phyloP scores from a whole-genome alignment of 306 rosid species.

The Clitoria ternatea region DNA sequence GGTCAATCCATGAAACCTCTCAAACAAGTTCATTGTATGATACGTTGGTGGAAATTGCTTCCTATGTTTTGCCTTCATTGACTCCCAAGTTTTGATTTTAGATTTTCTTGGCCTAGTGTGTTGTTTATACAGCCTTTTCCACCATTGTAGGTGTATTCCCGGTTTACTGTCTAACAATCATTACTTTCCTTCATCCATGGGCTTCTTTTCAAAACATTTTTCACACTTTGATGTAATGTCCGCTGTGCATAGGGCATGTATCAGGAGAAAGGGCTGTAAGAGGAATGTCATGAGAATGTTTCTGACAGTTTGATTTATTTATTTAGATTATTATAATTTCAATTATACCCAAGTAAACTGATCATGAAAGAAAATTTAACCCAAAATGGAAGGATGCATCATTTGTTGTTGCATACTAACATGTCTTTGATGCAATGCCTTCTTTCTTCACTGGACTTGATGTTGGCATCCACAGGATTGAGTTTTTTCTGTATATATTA shows the following conservation, averaged over 20 bases:
- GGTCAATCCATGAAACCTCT: conserved; percentile 1
- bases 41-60: background rate
- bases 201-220: background rate
- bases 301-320: conserved; percentile 4
- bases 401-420: background rate
- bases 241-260: background rate
- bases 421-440: background rate
- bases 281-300: conserved; percentile 12
- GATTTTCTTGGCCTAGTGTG: conserved; percentile 8
- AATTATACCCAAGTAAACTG: background rate
- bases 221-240: background rate
- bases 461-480: background rate
- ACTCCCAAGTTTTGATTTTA: background rate
- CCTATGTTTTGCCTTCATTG: background rate
- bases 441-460: background rate
- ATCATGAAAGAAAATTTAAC: background rate
- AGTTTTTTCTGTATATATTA: background rate
- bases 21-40: background rate
- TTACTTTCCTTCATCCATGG: background rate
- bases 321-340: conserved; percentile 1
- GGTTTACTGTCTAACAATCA: conserved; percentile 10
- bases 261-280: background rate
- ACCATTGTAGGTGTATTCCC: background rate
- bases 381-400: background rate
- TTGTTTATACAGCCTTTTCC: background rate